phyloP scores from a whole-genome alignment of 768 basidiomycete species.

The Agaricus sinodeliciosus region DNA sequence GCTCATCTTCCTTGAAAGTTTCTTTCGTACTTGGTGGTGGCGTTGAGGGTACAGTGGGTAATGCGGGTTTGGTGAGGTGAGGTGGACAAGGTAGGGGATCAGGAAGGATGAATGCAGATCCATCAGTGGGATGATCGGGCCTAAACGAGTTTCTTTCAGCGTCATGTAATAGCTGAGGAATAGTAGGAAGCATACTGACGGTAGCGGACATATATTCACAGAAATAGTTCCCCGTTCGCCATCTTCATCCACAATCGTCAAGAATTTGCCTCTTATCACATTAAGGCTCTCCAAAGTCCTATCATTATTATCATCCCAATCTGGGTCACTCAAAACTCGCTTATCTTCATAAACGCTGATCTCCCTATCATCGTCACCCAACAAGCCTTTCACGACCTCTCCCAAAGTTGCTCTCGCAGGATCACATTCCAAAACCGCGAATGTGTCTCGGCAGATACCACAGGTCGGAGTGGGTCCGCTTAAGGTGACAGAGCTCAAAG shows the following conservation, averaged over 20 bases:
- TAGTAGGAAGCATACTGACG: slow-evolving; percentile 46
- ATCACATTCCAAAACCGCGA: slow-evolving; percentile 70
- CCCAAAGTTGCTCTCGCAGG: slow-evolving; percentile 60
- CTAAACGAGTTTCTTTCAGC: slow-evolving; percentile 23
- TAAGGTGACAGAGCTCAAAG: slow-evolving; percentile 64
- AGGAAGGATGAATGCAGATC: slow-evolving; percentile 55
- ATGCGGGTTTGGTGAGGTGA: slow-evolving; percentile 30
- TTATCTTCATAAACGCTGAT: slow-evolving; percentile 85
- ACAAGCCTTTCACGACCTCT: slow-evolving; percentile 62
- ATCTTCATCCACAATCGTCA: slow-evolving; percentile 87
- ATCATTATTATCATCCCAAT: slow-evolving; percentile 86
- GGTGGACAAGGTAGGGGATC: slow-evolving; percentile 55
- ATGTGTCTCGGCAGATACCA: slow-evolving; percentile 83
- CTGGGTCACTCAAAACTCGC: slow-evolving; percentile 83
- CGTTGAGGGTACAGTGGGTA: slow-evolving; percentile 31
- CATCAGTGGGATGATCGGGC: slow-evolving; percentile 47
- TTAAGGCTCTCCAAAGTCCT: slow-evolving; percentile 78
- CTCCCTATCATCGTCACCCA: slow-evolving; percentile 53
- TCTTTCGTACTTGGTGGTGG: slow-evolving; percentile 27
- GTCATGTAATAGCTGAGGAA: neutral
- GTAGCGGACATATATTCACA: slow-evolving; percentile 59
- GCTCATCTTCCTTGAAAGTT: slow-evolving; percentile 38
- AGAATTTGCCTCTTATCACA: slow-evolving; percentile 77
- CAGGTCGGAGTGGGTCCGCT: slow-evolving; percentile 71
- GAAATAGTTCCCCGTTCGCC: slow-evolving; percentile 66